phyloP scores from a whole-genome alignment of 495 filamentous ascomycete genomes.

The Geoglossum glabrum region DNA sequence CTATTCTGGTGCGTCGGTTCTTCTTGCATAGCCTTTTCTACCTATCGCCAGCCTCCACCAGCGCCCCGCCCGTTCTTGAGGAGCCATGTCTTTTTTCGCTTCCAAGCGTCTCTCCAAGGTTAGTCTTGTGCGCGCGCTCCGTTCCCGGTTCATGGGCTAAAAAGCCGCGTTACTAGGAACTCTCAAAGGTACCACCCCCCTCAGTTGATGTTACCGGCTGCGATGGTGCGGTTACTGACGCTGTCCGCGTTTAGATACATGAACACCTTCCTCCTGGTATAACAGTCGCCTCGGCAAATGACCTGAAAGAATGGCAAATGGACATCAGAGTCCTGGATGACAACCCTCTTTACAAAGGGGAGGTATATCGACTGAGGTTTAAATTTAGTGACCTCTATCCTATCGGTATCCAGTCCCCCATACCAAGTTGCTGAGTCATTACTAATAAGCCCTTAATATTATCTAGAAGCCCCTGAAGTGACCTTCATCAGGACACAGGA shows the following conservation, averaged over 20 bases:
- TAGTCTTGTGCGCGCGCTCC: neutral
- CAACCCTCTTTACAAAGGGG: slow-evolving; percentile 70
- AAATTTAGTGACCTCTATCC: slow-evolving; percentile 68
- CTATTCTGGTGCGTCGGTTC: no score
- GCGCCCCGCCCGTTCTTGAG: neutral
- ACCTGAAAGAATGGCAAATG: slow-evolving; percentile 78
- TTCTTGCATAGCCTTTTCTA: neutral
- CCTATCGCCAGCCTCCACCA: neutral
- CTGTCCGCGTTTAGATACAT: slow-evolving; percentile 13
- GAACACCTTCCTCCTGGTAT: slow-evolving; percentile 39
- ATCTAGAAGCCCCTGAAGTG: slow-evolving; percentile 74
- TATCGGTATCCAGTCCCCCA: slow-evolving; percentile 42
- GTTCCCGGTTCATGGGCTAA: slow-evolving; percentile 1
- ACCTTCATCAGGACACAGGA: slow-evolving; percentile 50
- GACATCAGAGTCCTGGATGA: slow-evolving; percentile 80
- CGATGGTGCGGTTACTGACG: neutral
- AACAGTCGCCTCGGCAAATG: slow-evolving; percentile 53
- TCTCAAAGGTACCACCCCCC: slow-evolving; percentile 12
- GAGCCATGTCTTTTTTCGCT: slow-evolving; percentile 13
- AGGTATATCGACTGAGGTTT: slow-evolving; percentile 76
- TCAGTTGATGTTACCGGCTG: neutral
- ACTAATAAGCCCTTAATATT: neutral
- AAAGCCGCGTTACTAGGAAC: slow-evolving; percentile 7
- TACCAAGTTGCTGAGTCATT: neutral
- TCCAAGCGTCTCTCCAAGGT: slow-evolving; percentile 16